Conservation (phyloP, 2,329 filamentous ascomycete genomes). For the Immersiporthe knoxdaviesiana region DNA sequence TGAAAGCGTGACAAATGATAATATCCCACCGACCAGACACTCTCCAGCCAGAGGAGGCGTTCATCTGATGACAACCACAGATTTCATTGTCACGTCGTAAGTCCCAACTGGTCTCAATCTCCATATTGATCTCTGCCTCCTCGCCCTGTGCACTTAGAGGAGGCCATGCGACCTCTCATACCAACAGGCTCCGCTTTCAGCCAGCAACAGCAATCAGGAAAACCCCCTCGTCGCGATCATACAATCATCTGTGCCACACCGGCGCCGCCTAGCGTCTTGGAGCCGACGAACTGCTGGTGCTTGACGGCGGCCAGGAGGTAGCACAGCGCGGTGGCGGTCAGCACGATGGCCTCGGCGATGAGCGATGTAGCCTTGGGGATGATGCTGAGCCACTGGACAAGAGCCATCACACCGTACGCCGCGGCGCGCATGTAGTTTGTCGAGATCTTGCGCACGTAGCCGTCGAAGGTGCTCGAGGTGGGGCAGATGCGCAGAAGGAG, state of each 20-base stretch:
- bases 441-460: slow-evolving; percentile 85
- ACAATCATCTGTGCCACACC: slow-evolving; percentile 99
- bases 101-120: not conserved
- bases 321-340: slow-evolving; percentile 76
- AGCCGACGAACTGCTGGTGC: slow-evolving; percentile 84
- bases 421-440: slow-evolving; percentile 96
- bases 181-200: no score
- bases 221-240: slow-evolving; percentile 45
- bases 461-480: slow-evolving; percentile 87
- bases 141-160: not conserved
- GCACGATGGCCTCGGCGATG: slow-evolving; percentile 82
- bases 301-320: slow-evolving; percentile 80
- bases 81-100: not conserved
- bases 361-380: slow-evolving; percentile 68
- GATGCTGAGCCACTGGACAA: slow-evolving; percentile 83
- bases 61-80: not conserved
- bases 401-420: slow-evolving; percentile 80
- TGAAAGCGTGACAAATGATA: not conserved
- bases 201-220: not conserved
- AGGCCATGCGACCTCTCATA: not conserved
- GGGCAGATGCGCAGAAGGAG: slow-evolving; percentile 97
- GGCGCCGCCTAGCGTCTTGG: slow-evolving; percentile 93
- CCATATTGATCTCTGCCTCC: not conserved
- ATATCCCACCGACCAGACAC: not conserved
- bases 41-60: not conserved